Evolutionary conservation across 1,284 basidiomycete genomes (phyloP).

Genomic region (Papiliotrema terrestris): DNA sequence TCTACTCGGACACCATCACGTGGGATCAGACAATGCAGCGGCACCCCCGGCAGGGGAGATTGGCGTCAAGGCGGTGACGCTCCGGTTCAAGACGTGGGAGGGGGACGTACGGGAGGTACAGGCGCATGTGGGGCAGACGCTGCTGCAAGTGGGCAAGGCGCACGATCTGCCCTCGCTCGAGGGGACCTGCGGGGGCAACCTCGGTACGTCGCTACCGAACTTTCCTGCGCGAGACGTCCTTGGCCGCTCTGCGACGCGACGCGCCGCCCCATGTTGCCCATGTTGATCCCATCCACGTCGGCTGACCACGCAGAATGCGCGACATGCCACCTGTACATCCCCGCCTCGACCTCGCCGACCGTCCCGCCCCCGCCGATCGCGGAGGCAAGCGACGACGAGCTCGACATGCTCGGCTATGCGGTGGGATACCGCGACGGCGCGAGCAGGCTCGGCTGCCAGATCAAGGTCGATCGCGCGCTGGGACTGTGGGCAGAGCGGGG

Average conservation of each 20-base stretch:
- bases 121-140: constrained; percentile 33
- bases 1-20: not conserved
- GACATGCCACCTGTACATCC: constrained; percentile 48
- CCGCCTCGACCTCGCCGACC: too few relatives aligned
- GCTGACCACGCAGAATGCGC: constrained; percentile 41
- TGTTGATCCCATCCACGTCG: not conserved
- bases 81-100: constrained; percentile 37
- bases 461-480: constrained; percentile 40
- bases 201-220: constrained; percentile 31
- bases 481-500: constrained; percentile 36
- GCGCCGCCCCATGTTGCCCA: not conserved
- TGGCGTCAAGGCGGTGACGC: constrained; percentile 8
- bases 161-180: constrained; percentile 45
- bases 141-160: constrained; percentile 42
- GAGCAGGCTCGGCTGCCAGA: constrained; percentile 48
- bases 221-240: not conserved
- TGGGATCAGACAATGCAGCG: not conserved
- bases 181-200: constrained; percentile 48
- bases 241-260: too few relatives aligned
- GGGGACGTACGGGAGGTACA: constrained; percentile 27
- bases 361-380: constrained; percentile 22
- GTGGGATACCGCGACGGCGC: constrained; percentile 35
- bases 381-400: constrained; percentile 42
- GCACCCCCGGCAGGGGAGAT: not conserved
- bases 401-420: constrained; percentile 49